phyloP scores from a whole-genome alignment of 2,329 filamentous ascomycete species.

The Stachybotrys elegans region DNA sequence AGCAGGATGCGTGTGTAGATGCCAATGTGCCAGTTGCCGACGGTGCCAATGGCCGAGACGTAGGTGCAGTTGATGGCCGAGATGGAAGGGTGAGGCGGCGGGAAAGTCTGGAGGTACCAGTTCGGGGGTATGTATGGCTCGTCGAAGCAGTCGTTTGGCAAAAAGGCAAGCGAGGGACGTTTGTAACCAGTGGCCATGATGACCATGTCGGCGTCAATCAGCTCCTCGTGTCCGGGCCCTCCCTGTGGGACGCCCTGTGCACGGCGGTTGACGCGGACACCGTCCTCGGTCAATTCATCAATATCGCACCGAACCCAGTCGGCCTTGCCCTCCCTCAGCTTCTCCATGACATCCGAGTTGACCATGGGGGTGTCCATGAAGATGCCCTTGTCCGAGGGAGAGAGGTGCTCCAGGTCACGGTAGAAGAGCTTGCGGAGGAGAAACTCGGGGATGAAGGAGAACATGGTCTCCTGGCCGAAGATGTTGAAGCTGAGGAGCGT shows the following conservation, averaged over 20 bases:
- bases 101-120: conserved; percentile 87
- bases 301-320: conserved; percentile 82
- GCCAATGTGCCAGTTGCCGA: conserved; percentile 85
- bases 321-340: conserved; percentile 65
- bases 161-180: conserved; percentile 66
- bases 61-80: conserved; percentile 83
- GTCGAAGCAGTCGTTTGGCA: conserved; percentile 67
- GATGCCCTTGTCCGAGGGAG: conserved; percentile 65
- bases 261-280: conserved; percentile 67
- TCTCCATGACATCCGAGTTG: conserved; percentile 73
- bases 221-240: conserved; percentile 64
- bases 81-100: conserved; percentile 65
- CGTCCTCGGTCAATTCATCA: conserved; percentile 54
- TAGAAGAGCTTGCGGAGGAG: conserved; percentile 78
- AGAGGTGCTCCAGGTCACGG: conserved; percentile 69
- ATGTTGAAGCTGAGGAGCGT: conserved; percentile 71
- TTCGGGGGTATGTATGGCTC: conserved; percentile 74
- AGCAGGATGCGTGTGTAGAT: conserved; percentile 83
- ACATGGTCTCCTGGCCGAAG: conserved; percentile 68
- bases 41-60: conserved; percentile 71
- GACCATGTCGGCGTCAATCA: conserved; percentile 68
- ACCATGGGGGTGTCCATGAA: conserved; percentile 86
- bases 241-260: conserved; percentile 67
- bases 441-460: conserved; percentile 75
- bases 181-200: conserved; percentile 82